phyloP scores from a whole-genome alignment of 169 alveolate genomes.

The Ichthyophthirius multifiliis region DNA sequence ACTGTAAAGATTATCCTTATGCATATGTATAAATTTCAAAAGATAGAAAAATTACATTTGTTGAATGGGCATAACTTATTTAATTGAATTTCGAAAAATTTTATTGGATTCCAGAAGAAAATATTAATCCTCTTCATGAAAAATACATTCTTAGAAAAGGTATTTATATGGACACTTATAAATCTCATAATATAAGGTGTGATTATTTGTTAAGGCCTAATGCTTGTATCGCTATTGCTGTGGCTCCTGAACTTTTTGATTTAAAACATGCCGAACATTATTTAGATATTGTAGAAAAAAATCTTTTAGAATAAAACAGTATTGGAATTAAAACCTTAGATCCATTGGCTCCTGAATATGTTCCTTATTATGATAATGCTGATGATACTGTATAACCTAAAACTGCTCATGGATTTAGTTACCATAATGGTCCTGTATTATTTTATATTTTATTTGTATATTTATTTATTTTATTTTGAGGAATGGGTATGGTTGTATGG shows the following conservation, averaged over 20 bases:
- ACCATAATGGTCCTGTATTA: constrained; percentile 93
- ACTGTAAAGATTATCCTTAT: constrained; percentile 58
- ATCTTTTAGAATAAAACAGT: constrained; percentile 54
- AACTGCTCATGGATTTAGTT: constrained; percentile 87
- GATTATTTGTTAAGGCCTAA: constrained; percentile 90
- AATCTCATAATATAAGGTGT: constrained; percentile 63
- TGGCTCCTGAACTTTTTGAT: constrained; percentile 90
- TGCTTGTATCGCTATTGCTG: constrained; percentile 87
- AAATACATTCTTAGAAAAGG: constrained; percentile 69
- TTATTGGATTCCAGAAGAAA: constrained; percentile 80
- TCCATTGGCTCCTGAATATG: constrained; percentile 75
- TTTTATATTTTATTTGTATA: neutral
- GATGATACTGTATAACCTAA: constrained; percentile 75
- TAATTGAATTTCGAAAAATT: constrained; percentile 79
- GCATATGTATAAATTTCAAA: constrained; percentile 59
- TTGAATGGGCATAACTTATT: constrained; percentile 82
- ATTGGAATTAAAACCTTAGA: constrained; percentile 91
- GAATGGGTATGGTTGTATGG: constrained; percentile 95
- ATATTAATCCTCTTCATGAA: constrained; percentile 29
- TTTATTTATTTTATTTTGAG: neutral
- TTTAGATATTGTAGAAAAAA: constrained; percentile 55
- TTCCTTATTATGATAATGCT: constrained; percentile 81
- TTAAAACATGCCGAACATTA: constrained; percentile 71
- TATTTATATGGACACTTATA: constrained; percentile 78
- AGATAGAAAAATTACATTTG: constrained; percentile 55